Percentiles rank a stretch among this genome's conserved stretches.
Conservation (phyloP, 2,329 filamentous ascomycete species). For the Aspergillus awamori region DNA sequence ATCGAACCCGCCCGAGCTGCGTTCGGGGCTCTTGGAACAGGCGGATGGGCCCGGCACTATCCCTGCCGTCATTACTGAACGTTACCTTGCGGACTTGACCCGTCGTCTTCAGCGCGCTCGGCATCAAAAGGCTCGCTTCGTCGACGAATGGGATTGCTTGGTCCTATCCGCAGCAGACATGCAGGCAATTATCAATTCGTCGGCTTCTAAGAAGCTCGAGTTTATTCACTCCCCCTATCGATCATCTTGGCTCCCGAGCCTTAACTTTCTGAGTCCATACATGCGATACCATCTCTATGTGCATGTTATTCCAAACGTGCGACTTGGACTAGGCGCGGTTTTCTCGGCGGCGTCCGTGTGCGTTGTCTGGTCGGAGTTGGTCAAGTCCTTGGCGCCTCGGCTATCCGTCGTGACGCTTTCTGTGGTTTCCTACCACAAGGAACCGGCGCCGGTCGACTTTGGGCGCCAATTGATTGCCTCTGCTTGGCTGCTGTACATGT, state of each 20-base stretch:
- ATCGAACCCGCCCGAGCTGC: slow-evolving; percentile 67
- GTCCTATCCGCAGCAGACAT: slow-evolving; percentile 73
- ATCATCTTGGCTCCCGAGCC: slow-evolving; percentile 57
- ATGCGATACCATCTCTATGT: slow-evolving; percentile 78
- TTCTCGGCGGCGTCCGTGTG: slow-evolving; percentile 75
- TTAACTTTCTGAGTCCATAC: slow-evolving; percentile 73
- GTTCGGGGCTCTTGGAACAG: slow-evolving; percentile 44
- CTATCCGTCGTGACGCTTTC: slow-evolving; percentile 70
- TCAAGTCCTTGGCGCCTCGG: slow-evolving; percentile 77
- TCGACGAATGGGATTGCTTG: slow-evolving; percentile 81
- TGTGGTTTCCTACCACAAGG: slow-evolving; percentile 68
- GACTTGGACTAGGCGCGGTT: slow-evolving; percentile 66
- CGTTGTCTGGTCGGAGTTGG: slow-evolving; percentile 90
- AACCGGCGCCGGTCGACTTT: slow-evolving; percentile 77
- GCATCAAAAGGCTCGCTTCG: slow-evolving; percentile 80
- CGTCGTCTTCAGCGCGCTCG: slow-evolving; percentile 78
- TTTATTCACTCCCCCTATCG: slow-evolving; percentile 65
- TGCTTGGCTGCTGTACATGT: slow-evolving; percentile 96
- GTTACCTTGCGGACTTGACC: slow-evolving; percentile 88
- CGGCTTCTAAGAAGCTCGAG: slow-evolving; percentile 76
- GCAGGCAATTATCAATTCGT: slow-evolving; percentile 82
- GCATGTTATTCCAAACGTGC: slow-evolving; percentile 69
- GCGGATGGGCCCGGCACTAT: slow-evolving; percentile 45
- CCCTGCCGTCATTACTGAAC: slow-evolving; percentile 85
- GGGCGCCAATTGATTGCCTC: slow-evolving; percentile 82